phyloP scores from a whole-genome alignment of 495 filamentous ascomycete species.

The Neurospora hispaniola region DNA sequence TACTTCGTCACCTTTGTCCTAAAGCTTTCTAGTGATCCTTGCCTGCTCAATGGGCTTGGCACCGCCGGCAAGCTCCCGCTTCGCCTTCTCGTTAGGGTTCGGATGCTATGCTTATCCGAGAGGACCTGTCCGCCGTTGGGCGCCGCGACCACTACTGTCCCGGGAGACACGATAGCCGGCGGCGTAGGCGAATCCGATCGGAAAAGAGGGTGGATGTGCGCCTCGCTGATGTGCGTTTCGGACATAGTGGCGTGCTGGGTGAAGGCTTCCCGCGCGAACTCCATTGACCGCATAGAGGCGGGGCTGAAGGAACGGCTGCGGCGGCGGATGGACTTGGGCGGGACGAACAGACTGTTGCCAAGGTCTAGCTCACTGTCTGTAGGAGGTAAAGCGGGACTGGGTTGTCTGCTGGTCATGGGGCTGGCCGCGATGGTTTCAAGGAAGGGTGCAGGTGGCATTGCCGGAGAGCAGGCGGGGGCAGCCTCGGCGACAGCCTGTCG shows the following conservation, averaged over 20 bases:
- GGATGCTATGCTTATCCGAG: constrained; percentile 42
- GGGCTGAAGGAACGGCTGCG: constrained; percentile 38
- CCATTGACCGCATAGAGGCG: constrained; percentile 12
- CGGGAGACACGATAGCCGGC: constrained; percentile 54
- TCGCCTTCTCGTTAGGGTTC: constrained; percentile 52
- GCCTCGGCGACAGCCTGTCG: constrained; percentile 41
- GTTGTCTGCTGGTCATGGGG: constrained; percentile 38
- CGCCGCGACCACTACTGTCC: constrained; percentile 60
- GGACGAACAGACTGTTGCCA: constrained; percentile 1
- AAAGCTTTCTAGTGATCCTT: constrained; percentile 38
- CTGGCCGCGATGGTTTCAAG: constrained; percentile 53
- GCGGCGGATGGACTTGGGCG: constrained; percentile 32
- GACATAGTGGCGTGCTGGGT: constrained; percentile 21
- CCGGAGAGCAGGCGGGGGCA: constrained; percentile 22
- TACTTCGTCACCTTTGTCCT: background rate
- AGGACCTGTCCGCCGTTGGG: constrained; percentile 61
- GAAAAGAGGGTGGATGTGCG: constrained; percentile 80
- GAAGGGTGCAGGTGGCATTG: constrained; percentile 23
- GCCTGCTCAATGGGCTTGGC: constrained; percentile 41
- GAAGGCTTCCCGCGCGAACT: constrained; percentile 22
- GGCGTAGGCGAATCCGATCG: constrained; percentile 62
- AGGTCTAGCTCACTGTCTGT: background rate
- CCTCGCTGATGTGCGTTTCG: constrained; percentile 67
- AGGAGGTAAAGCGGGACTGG: constrained; percentile 27
- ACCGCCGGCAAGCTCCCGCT: constrained; percentile 51